Evolutionary conservation across 192 early-diverging fungal genomes (phyloP).

Genomic region (Dissophora ornata): DNA sequence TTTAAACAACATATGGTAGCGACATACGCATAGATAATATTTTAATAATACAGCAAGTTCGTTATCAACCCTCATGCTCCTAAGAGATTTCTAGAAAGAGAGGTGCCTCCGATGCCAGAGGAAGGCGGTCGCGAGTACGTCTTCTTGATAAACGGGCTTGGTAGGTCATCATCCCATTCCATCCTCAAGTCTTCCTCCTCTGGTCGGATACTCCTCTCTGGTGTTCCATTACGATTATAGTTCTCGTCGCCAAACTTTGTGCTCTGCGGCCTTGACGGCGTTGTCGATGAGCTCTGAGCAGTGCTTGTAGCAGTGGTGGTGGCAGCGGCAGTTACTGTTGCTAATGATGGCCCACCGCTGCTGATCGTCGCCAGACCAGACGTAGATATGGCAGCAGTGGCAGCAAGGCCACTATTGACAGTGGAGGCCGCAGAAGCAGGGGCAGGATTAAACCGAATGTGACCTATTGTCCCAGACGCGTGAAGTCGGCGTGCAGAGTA

Average conservation of each 20-base stretch:
- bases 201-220: not conserved
- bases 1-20: no score
- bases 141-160: constrained; percentile 43
- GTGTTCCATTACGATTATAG: not conserved
- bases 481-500: constrained; percentile 5
- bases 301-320: not conserved
- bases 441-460: constrained; percentile 13
- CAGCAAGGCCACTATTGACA: not conserved
- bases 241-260: not conserved
- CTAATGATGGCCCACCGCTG: not conserved
- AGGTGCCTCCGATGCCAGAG: not conserved
- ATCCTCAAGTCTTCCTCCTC: constrained; percentile 23
- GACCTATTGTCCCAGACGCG: constrained; percentile 5
- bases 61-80: not conserved
- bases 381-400: not conserved
- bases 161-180: constrained; percentile 48
- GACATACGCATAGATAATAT: not conserved
- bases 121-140: constrained; percentile 7
- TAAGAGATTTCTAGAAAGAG: constrained; percentile 1
- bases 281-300: not conserved
- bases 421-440: not conserved
- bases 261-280: not conserved
- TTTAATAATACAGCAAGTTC: not conserved
- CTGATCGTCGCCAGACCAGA: not conserved
- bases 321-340: not conserved